Evolutionary conservation across 1,284 basidiomycete genomes (phyloP), one percentile per base, ranked within the genome.

Genomic region (Anthracocystis panici-leucophaei): DNA sequence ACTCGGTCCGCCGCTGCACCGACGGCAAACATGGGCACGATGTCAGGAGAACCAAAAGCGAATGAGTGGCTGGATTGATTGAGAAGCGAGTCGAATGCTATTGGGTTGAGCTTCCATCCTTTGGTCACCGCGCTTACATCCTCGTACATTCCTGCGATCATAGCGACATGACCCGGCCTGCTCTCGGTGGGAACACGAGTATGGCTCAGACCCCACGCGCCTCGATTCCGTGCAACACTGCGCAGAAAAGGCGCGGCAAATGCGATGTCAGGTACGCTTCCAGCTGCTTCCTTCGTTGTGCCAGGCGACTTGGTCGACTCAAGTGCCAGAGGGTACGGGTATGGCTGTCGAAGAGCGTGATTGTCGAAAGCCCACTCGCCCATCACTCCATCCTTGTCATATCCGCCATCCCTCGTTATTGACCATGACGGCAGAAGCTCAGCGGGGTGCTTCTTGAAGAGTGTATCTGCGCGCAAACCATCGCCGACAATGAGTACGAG

Each of bases 101-200:
- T 92, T 29, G 93, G 94, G 86, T 95, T 95, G 6, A 90, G 89
- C 87, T 94, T 94, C 93, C 93, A 94, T 58, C 93, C 93, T 91
- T 92, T 71, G 0, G 91, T 94, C 31, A 95, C 93, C 14, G 93
- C 93, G 6, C 92, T 93, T 6, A 94, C 93, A 79, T 95, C 93
- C 85, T 95, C 94, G 83, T 95, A 95, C 92, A 95, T 94, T 9
- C 93, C 93, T 40, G 91, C 94, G 77, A 95, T 94, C 67, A 95
- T 89, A 29, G 93, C 93, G 31, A 95, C 93, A 59, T 87, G 94
- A 8, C 93, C 94, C 2, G 93, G 93, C 25, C 94, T 87, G 85
- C 91, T 93, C 80, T 95, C 94, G 1, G 94, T 95, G 14, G 93
- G 93, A 2, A 95, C 93, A 49, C 91, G 88, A 0, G 94, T 95